Percentiles rank a stretch among this genome's conserved stretches.
These are phyloP conservation scores for Pilasporangium apinafurcum DNA, from an alignment of 352 stramenopile genomes.

Conservation along the genomic window DNA sequence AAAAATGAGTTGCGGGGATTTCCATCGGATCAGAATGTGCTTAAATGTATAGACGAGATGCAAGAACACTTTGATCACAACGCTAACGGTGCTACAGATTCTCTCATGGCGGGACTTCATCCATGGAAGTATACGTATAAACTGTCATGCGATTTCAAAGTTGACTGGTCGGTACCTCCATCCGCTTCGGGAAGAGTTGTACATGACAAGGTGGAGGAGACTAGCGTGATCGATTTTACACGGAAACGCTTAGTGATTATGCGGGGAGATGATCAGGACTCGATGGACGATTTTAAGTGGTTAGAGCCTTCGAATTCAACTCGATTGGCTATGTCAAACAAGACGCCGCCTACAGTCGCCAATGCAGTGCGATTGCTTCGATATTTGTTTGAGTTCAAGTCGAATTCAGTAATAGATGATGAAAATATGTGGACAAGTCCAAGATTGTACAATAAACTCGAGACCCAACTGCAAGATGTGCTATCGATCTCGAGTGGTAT, in stretches of 20 bases:
- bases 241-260: background rate
- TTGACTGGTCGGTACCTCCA: conserved; percentile 34
- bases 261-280: background rate
- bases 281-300: conserved; percentile 11
- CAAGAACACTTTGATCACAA: conserved; percentile 10
- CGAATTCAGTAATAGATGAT: conserved; percentile 12
- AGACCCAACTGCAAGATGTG: conserved; percentile 75
- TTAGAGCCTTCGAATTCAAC: conserved; percentile 6
- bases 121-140: conserved; percentile 78
- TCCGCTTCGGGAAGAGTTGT: too few species aligned
- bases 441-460: conserved; percentile 75
- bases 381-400: conserved; percentile 49
- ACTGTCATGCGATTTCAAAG: conserved; percentile 58
- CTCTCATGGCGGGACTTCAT: conserved; percentile 8
- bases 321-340: too few species aligned
- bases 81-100: background rate
- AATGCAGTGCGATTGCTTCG: conserved; percentile 47
- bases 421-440: conserved; percentile 61
- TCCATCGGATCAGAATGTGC: conserved; percentile 61
- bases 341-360: conserved; percentile 8
- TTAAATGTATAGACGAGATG: conserved; percentile 69
- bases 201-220: too few species aligned
- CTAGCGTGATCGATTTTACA: too few species aligned
- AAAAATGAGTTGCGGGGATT: conserved; percentile 29
- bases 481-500: conserved; percentile 78